Evolutionary conservation across 768 basidiomycete genomes (phyloP), one percentile per base, ranked within the genome.

Genomic region (Tylopilus felleus): DNA sequence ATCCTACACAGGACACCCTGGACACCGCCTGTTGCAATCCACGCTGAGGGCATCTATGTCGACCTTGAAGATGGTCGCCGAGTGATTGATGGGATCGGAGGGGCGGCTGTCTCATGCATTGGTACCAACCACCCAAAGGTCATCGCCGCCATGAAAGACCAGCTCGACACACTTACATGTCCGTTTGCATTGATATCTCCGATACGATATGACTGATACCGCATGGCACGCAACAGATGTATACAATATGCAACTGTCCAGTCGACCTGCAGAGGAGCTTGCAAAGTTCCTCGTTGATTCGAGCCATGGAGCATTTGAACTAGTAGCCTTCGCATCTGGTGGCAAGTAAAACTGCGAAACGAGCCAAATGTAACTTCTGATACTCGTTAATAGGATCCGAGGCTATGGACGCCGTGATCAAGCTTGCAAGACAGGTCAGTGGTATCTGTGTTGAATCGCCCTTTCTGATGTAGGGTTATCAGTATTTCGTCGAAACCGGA

Each of bases 341-440:
- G 92, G 92, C 81, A 60, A 53, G 75, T 62, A 27, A 28, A 22
- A 22, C 5, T 41, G 5, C 1, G 7, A 54, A 39, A 19, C 31
- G 5, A 17, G 31, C 12, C 41, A 22, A 48, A 42, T 19, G 12
- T 42, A 22, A 9, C 19, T 38, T 33, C n/a, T n/a, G 42, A 55
- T 43, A 12, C 25, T 44, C 5, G 29, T 51, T 33, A 49, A 56
- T 49, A 92, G 90, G 91, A 45, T 87, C 91, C 3, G 93, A 95
- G 69, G 91, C 92, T 0, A 89, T 93, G 87, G 93, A 95, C 59
- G 80, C 82, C 53, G 85, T 83, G n/a, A 76, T 93, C 51, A 95
- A 95, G 70, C 77, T 91, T 3, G 82, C 85, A 28, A 80, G 86
- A 62, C 91, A 93, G 75, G 86, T 88, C 64, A 14, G 72, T 60